Base-by-base conservation (phyloP, 441 rosid species). In the Populus hybrid region DNA sequence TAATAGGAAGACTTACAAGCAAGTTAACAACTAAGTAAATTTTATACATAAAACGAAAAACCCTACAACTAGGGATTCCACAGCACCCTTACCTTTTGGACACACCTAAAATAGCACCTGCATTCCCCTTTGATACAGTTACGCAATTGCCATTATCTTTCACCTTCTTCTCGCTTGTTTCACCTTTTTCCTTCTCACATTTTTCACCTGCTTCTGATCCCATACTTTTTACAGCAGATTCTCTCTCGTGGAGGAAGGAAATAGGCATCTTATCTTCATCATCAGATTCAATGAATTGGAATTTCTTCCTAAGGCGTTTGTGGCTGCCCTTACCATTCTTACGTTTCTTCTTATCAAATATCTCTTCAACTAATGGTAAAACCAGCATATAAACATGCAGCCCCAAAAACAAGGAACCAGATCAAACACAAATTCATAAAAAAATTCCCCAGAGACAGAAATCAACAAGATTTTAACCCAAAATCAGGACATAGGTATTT, bases 291-390 rank as follows among this genome's bases (percentile, higher is more conserved):
- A 77, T 68, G 2, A 75, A 36, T 68, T 81, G 88, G 77, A 79
- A 85, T 76, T 80, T 88, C 84, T 83, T 94, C 79, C 79, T 86
- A 38, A 86, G 89, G 69, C 90, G 83, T 81, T 85, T 80, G 35
- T n/a, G 71, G 65, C 71, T 85, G 29, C 74, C 76, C 75, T 75
- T 87, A 31, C 12, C 76, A 26, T 80, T 76, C 78, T 78, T 82
- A 40, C 80, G 63, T 74, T 77, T 82, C 61, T 26, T 76, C 66
- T 78, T 74, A 59, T 74, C 71, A 5, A 71, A 23, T 74, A 21
- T 67, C 68, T 85, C 87, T 69, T 87, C 86, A n/a, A 79, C 42
- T 68, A 67, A 82, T 80, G 81, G 42, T 53, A 74, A 29, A 74
- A 78, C 9, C 63, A 75, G 68, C 21, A 82, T 64, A 68, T 18